These are phyloP conservation scores for Calycina marina DNA, from an alignment of 2,329 filamentous ascomycete genomes.

Conservation along the genomic window DNA sequence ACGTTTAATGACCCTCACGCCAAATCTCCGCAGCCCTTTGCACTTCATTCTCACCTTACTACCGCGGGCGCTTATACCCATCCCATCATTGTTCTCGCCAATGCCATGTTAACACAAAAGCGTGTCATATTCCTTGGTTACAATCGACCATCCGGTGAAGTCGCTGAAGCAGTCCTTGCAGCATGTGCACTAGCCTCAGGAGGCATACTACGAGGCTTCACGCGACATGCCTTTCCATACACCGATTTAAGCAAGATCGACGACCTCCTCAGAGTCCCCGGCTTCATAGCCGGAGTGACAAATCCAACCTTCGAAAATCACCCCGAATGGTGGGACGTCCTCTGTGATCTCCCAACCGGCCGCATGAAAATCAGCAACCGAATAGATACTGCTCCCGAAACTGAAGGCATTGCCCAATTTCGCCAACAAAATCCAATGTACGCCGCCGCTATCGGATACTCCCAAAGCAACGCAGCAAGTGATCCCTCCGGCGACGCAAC, in stretches of 20 bases:
- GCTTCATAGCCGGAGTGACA: constrained; percentile 94
- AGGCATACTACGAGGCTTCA: constrained; percentile 84
- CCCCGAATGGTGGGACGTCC: constrained; percentile 93
- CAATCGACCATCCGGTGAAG: constrained; percentile 87
- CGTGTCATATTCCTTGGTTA: constrained; percentile 91
- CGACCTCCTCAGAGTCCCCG: constrained; percentile 85
- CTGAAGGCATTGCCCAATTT: constrained; percentile 77
- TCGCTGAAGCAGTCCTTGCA: constrained; percentile 95
- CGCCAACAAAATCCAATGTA: constrained; percentile 59
- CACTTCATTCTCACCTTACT: constrained; percentile 80
- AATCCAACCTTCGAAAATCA: constrained; percentile 94
- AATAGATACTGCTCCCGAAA: constrained; percentile 67
- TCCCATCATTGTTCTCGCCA: constrained; percentile 86
- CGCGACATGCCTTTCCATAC: constrained; percentile 91
- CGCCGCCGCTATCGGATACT: constrained; percentile 28
- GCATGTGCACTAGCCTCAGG: constrained; percentile 89
- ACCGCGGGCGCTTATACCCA: constrained; percentile 83
- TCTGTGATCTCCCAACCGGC: constrained; percentile 85
- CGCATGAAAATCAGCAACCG: constrained; percentile 87
- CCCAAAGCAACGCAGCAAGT: constrained; percentile 19
- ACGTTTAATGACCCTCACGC: constrained; percentile 76
- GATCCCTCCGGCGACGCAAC: constrained; percentile 76
- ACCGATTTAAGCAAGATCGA: constrained; percentile 97
- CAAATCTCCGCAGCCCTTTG: constrained; percentile 72
- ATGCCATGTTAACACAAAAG: constrained; percentile 91